phyloP scores from a whole-genome alignment of 2,329 filamentous ascomycete genomes.

The Neurospora crassa region DNA sequence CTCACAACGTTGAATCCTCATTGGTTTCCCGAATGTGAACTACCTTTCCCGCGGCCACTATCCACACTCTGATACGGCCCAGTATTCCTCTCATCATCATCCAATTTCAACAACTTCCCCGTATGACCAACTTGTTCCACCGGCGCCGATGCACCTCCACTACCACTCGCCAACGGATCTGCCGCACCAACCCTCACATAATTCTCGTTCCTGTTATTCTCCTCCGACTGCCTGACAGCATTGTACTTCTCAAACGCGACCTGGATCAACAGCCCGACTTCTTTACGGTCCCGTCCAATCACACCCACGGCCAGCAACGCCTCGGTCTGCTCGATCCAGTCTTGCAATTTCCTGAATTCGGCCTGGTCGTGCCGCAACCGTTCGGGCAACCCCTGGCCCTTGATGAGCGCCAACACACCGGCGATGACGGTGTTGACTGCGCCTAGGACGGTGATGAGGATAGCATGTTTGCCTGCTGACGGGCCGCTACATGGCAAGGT shows the following conservation, averaged over 20 bases:
- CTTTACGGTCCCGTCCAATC: conserved; percentile 30
- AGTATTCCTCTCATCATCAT: background rate
- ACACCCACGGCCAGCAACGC: conserved; percentile 32
- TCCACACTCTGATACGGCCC: background rate
- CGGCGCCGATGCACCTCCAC: background rate
- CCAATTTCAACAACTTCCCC: background rate
- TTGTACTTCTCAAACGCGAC: conserved; percentile 34
- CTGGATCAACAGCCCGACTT: conserved; percentile 34
- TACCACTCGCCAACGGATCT: background rate
- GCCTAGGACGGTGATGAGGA: conserved; percentile 46
- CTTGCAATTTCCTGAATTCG: conserved; percentile 36
- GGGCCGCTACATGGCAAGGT: conserved; percentile 23
- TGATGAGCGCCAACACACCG: conserved; percentile 47
- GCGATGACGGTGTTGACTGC: conserved; percentile 55
- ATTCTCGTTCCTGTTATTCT: conserved; percentile 27
- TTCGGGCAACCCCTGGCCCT: conserved; percentile 40
- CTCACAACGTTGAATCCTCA: background rate
- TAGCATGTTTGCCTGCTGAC: conserved; percentile 36
- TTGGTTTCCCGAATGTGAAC: background rate
- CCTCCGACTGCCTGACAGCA: conserved; percentile 29
- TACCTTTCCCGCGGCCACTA: background rate
- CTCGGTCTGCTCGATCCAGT: conserved; percentile 46
- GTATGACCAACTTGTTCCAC: background rate
- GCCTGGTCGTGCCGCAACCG: conserved; percentile 35
- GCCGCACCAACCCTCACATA: conserved; percentile 8